A percentile compares a stretch with the other conserved stretches of the same genome.
Evolutionary conservation across 2,329 filamentous ascomycete genomes (phyloP).

Genomic region (Calonectria montana): DNA sequence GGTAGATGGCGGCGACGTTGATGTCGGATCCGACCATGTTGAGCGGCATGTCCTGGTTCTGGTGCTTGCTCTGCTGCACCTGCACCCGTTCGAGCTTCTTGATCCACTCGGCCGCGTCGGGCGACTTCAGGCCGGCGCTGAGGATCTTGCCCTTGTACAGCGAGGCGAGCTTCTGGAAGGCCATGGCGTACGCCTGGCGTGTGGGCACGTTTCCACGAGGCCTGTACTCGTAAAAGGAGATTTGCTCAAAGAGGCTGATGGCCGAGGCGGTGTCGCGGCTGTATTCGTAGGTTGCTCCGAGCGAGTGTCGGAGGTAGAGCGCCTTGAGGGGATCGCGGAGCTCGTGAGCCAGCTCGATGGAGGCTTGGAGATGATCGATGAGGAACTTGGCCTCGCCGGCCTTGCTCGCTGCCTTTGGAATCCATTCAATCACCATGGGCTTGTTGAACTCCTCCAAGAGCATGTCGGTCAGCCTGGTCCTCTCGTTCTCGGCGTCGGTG

Average conservation of each 20-base stretch:
- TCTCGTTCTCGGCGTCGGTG: constrained; percentile 36
- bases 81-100: constrained; percentile 50
- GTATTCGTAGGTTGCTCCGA: constrained; percentile 50
- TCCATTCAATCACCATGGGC: constrained; percentile 51
- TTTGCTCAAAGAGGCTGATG: constrained; percentile 49
- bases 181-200: constrained; percentile 52
- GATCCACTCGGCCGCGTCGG: constrained; percentile 47
- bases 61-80: constrained; percentile 50
- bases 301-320: constrained; percentile 51
- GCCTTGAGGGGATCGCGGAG: constrained; percentile 51
- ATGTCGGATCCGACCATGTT: constrained; percentile 55
- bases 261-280: constrained; percentile 49
- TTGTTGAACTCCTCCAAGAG: constrained; percentile 50
- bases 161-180: constrained; percentile 52
- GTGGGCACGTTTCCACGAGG: constrained; percentile 53
- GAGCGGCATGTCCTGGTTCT: constrained; percentile 53
- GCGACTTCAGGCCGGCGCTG: constrained; percentile 40
- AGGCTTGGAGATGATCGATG: constrained; percentile 43
- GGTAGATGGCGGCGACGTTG: constrained; percentile 55
- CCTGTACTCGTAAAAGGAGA: constrained; percentile 52
- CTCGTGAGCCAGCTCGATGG: constrained; percentile 47
- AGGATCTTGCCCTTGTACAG: constrained; percentile 52
- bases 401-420: constrained; percentile 54
- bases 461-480: constrained; percentile 49
- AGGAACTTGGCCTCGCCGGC: constrained; percentile 45